Evolutionary conservation across 768 basidiomycete species (phyloP).

Genomic region (Pleurotus tuber-regium): DNA sequence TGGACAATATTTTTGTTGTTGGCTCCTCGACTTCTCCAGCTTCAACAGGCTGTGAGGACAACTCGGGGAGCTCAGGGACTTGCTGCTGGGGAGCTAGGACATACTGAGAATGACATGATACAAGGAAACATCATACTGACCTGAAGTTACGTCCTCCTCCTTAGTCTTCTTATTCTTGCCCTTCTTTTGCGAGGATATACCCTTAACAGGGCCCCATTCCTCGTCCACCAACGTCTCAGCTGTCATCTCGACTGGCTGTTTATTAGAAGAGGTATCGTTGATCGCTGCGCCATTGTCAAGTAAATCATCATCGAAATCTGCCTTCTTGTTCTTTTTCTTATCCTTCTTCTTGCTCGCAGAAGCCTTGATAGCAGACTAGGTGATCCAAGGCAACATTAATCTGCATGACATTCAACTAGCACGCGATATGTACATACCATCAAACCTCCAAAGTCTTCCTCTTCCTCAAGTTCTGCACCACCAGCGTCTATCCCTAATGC

Average conservation of each 20-base stretch:
- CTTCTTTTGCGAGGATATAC: slow-evolving; percentile 62
- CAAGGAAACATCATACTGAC: not conserved
- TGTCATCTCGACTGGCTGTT: slow-evolving; percentile 48
- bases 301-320: slow-evolving; percentile 37
- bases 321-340: slow-evolving; percentile 55
- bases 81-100: not conserved
- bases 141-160: slow-evolving; percentile 19
- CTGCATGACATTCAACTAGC: slow-evolving; percentile 10
- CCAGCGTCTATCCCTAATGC: slow-evolving; percentile 43
- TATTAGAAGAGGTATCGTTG: slow-evolving; percentile 23
- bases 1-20: slow-evolving; percentile 72
- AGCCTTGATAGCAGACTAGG: slow-evolving; percentile 65
- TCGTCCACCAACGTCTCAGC: slow-evolving; percentile 76
- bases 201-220: slow-evolving; percentile 65
- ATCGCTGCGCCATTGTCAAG: slow-evolving; percentile 23
- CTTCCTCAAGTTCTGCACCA: slow-evolving; percentile 47
- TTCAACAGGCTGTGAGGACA: slow-evolving; percentile 24
- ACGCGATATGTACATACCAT: slow-evolving; percentile 50
- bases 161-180: slow-evolving; percentile 51
- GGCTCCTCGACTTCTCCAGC: slow-evolving; percentile 39
- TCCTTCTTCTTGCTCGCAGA: slow-evolving; percentile 50
- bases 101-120: not conserved
- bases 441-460: slow-evolving; percentile 69
- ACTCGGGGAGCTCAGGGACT: slow-evolving; percentile 10
- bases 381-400: slow-evolving; percentile 10